phyloP scores from a whole-genome alignment of 1,284 basidiomycete genomes.

The Papiliotrema fonsecae region DNA sequence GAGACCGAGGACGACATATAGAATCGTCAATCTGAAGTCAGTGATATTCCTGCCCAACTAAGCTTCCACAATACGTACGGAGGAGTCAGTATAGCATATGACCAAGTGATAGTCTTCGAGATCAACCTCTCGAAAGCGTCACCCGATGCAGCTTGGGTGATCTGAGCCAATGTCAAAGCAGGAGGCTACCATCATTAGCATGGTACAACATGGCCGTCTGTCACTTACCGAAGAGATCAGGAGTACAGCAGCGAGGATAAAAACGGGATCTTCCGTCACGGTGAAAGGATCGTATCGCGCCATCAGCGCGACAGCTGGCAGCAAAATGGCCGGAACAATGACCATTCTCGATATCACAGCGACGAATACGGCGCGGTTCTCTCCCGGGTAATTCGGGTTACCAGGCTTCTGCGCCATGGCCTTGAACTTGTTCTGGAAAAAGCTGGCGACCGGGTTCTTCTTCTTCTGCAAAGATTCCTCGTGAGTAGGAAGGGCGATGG shows the following conservation, averaged over 20 bases:
- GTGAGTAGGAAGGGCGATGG: slow-evolving; percentile 9
- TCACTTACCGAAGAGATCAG: slow-evolving; percentile 57
- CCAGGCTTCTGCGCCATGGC: slow-evolving; percentile 1
- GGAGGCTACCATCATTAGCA: slow-evolving; percentile 37
- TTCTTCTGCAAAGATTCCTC: slow-evolving; percentile 1
- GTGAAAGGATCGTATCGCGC: slow-evolving; percentile 60
- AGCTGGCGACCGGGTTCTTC: slow-evolving; percentile 10
- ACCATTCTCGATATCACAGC: slow-evolving; percentile 73
- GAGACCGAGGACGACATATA: slow-evolving; percentile 69
- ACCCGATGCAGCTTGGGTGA: slow-evolving; percentile 79
- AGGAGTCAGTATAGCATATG: slow-evolving; percentile 63
- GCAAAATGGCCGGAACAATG: slow-evolving; percentile 69
- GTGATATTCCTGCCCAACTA: background rate
- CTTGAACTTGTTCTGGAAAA: slow-evolving; percentile 31
- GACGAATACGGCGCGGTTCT: slow-evolving; percentile 74
- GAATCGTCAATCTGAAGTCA: slow-evolving; percentile 57
- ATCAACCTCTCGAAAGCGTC: slow-evolving; percentile 88
- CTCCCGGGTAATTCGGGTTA: slow-evolving; percentile 53
- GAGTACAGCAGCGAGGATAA: slow-evolving; percentile 61
- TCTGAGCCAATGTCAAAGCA: slow-evolving; percentile 55
- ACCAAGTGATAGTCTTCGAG: slow-evolving; percentile 51
- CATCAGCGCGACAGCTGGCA: slow-evolving; percentile 65
- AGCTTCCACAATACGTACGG: slow-evolving; percentile 56
- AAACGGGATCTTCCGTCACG: slow-evolving; percentile 48
- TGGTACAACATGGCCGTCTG: background rate